Evolutionary conservation across 257 asterid genomes (phyloP), one percentile per base, ranked within the genome.

Genomic region (Solanum tacnaense): DNA sequence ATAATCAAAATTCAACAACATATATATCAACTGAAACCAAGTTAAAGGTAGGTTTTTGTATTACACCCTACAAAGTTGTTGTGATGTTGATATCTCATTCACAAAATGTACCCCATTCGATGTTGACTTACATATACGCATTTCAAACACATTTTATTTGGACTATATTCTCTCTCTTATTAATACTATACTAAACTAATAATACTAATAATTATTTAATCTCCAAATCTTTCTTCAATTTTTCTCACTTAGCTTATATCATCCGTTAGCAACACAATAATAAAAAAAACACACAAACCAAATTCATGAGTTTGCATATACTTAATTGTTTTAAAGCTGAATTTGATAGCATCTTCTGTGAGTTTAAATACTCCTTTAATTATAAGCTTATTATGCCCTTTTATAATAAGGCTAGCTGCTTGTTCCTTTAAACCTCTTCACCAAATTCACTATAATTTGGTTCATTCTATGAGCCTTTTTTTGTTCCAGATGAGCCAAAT

Each of bases 261-360:
- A 78, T 46, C 27, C 85, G 46, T 46, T 18, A 56, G 11, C n/a
- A 2, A 18, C n/a, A 56, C 65, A 56, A 56, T 7, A 56, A 56
- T 6, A 75, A 38, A 38, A 25, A 18, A 39, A 0, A 38, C 2
- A 15, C 71, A 56, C 65, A 56, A 56, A 56, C 65, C 65, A 91
- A 94, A 72, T 25, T 91, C 49, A 93, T 94, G 94, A 93, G 78
- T 39, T 79, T 91, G 21, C 91, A 91, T 75, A 36, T 91, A 88
- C 89, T 88, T 87, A 87, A 31, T 31, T 31, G 32, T 31, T 31
- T 31, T 31, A 31, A 31, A 31, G 32, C 32, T 31, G 32, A 31
- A 31, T 31, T 31, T 31, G 32, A 31, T 31, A 31, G 32, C 32
- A 31, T 31, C 32, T 31, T 31, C 32, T 31, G 32, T 31, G 32